Evolutionary conservation across 768 basidiomycete genomes (phyloP).

Genomic region (Holtermanniella nyarrowii): DNA sequence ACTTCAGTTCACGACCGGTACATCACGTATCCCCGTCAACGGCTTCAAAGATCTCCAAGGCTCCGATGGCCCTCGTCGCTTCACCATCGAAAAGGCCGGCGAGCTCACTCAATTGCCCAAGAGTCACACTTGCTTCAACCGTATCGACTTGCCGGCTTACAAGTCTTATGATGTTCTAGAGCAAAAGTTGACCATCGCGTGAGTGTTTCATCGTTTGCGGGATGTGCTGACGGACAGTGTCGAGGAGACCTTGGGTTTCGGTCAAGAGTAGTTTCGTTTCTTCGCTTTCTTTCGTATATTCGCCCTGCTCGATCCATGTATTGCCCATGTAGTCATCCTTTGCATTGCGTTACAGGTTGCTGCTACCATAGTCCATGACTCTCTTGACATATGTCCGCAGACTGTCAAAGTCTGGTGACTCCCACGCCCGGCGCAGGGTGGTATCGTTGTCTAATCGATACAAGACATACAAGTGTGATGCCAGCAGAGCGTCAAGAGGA

Average conservation of each 20-base stretch:
- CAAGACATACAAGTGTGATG: conserved; percentile 16
- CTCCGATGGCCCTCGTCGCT: conserved; percentile 89
- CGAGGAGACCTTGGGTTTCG: conserved; percentile 85
- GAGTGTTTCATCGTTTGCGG: conserved; percentile 13
- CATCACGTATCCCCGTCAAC: conserved; percentile 92
- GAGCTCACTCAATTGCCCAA: conserved; percentile 94
- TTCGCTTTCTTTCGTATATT: neutral
- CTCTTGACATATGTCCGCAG: neutral
- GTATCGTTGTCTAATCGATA: neutral
- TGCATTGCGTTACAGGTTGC: no score
- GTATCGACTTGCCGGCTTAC: conserved; percentile 83
- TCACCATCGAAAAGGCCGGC: conserved; percentile 98
- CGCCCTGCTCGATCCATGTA: neutral
- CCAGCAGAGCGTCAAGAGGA: conserved; percentile 29
- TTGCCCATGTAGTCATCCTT: neutral
- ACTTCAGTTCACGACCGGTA: conserved; percentile 93
- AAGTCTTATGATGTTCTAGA: conserved; percentile 89
- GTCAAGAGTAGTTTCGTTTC: conserved; percentile 56
- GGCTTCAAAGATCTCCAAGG: conserved; percentile 98
- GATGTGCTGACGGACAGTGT: conserved; percentile 37
- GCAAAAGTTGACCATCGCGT: conserved; percentile 79
- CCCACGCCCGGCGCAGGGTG: neutral
- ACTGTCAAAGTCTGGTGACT: neutral
- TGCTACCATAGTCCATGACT: neutral
- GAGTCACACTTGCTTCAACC: conserved; percentile 95